These are phyloP conservation scores for Hypoxylon trugodes DNA, from an alignment of 495 filamentous ascomycete genomes.

Conservation along the genomic window DNA sequence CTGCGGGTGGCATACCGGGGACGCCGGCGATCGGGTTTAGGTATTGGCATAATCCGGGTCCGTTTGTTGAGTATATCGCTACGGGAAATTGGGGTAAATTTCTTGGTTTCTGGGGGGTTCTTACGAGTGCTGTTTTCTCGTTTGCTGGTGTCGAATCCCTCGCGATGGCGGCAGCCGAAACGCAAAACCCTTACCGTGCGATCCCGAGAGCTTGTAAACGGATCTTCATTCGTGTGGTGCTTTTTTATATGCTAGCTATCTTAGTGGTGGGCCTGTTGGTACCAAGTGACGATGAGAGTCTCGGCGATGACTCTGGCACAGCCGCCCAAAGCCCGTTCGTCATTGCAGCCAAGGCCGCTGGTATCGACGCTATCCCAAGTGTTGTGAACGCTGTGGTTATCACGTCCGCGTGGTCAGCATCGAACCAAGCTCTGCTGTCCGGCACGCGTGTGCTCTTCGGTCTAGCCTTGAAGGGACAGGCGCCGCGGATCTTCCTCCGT, in stretches of 20 bases:
- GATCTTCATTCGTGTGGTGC: slow-evolving; percentile 59
- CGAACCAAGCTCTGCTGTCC: slow-evolving; percentile 68
- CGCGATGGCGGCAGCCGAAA: slow-evolving; percentile 71
- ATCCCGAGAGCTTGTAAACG: slow-evolving; percentile 61
- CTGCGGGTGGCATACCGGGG: slow-evolving; percentile 66
- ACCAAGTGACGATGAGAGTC: slow-evolving; percentile 63
- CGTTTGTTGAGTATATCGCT: slow-evolving; percentile 58
- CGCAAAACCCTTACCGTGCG: slow-evolving; percentile 62
- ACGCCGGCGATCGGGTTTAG: slow-evolving; percentile 54
- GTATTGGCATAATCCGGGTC: slow-evolving; percentile 63
- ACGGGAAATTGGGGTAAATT: slow-evolving; percentile 44
- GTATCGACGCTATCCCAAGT: slow-evolving; percentile 67
- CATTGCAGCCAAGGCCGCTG: slow-evolving; percentile 71
- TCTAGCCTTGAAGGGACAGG: slow-evolving; percentile 66
- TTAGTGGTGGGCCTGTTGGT: slow-evolving; percentile 73
- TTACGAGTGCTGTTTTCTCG: slow-evolving; percentile 66
- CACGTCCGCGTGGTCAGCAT: slow-evolving; percentile 74
- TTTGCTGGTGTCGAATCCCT: slow-evolving; percentile 66
- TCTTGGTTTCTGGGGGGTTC: slow-evolving; percentile 67
- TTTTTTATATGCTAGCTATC: slow-evolving; percentile 69
- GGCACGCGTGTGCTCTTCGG: slow-evolving; percentile 71
- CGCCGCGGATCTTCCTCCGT: slow-evolving; percentile 62
- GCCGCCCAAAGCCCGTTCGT: slow-evolving; percentile 76
- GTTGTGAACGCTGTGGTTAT: slow-evolving; percentile 76
- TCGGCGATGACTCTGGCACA: slow-evolving; percentile 60